Conservation (phyloP, 768 basidiomycete species). For the Xerocomus brunneocitrinus region DNA sequence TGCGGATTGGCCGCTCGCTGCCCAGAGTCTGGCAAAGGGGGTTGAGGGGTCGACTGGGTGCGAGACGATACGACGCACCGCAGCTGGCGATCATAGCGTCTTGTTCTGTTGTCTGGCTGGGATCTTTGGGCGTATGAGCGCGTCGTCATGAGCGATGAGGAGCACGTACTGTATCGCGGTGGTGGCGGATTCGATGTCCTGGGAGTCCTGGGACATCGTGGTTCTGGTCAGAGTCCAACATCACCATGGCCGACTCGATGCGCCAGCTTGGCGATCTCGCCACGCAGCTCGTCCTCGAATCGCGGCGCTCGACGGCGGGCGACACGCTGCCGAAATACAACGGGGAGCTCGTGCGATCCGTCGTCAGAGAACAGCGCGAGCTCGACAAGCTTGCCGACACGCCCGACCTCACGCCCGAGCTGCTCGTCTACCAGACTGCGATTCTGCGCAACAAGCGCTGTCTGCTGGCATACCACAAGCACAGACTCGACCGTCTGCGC, state of each 20-base stretch:
- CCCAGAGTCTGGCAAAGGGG: slow-evolving; percentile 68
- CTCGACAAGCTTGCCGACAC: slow-evolving; percentile 58
- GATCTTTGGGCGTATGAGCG: slow-evolving; percentile 34
- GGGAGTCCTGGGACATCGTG: slow-evolving; percentile 38
- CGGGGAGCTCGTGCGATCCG: slow-evolving; percentile 75
- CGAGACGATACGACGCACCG: slow-evolving; percentile 45
- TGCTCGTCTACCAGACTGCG: slow-evolving; percentile 85
- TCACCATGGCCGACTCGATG: slow-evolving; percentile 32
- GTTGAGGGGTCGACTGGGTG: neutral
- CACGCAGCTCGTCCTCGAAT: slow-evolving; percentile 82
- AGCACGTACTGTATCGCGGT: slow-evolving; percentile 35
- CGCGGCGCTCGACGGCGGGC: slow-evolving; percentile 77
- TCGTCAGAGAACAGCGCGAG: slow-evolving; percentile 89
- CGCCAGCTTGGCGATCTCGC: slow-evolving; percentile 82
- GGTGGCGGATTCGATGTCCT: slow-evolving; percentile 45
- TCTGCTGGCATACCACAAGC: slow-evolving; percentile 87
- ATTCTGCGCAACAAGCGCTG: slow-evolving; percentile 94
- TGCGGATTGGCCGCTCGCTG: slow-evolving; percentile 82
- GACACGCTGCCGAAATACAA: slow-evolving; percentile 91
- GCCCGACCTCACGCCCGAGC: slow-evolving; percentile 46
- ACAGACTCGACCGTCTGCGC: slow-evolving; percentile 77
- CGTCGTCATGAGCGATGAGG: neutral
- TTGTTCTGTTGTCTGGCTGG: slow-evolving; percentile 80
- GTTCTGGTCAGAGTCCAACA: slow-evolving; percentile 4
- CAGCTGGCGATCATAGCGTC: slow-evolving; percentile 93